These are phyloP conservation scores for Aureobasidium sp. DNA, from an alignment of 2,329 filamentous ascomycete species.

Conservation along the genomic window DNA sequence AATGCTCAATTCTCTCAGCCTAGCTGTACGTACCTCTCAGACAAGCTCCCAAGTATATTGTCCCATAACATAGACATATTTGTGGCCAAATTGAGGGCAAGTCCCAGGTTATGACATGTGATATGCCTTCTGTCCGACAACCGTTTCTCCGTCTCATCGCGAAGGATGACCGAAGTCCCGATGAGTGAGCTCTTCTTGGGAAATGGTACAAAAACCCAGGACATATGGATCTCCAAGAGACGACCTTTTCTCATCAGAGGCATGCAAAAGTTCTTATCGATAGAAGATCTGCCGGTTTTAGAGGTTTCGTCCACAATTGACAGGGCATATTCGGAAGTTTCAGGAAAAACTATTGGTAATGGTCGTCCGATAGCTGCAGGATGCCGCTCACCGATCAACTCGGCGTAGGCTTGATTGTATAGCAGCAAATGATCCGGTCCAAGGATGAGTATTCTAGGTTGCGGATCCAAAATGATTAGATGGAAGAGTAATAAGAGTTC, in stretches of 20 bases:
- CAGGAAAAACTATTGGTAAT: background rate
- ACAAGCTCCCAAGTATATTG: background rate
- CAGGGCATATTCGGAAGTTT: background rate
- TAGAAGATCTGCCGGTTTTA: background rate
- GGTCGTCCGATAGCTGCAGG: conserved; percentile 6
- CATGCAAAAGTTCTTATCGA: background rate
- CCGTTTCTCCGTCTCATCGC: conserved; percentile 10
- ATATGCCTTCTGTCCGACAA: conserved; percentile 6
- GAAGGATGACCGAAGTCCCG: conserved; percentile 8
- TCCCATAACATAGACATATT: conserved; percentile 13
- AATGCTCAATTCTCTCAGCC: too few relatives aligned
- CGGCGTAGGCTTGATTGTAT: conserved; percentile 14
- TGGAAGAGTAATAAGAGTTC: conserved; percentile 13
- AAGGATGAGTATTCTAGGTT: conserved; percentile 12
- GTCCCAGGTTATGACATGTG: background rate
- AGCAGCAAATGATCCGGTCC: conserved; percentile 11
- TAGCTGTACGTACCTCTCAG: background rate
- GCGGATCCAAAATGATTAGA: conserved; percentile 14
- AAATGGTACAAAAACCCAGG: conserved; percentile 12
- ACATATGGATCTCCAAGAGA: conserved; percentile 12
- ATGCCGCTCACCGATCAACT: conserved; percentile 10
- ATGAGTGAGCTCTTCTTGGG: background rate
- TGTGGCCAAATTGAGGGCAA: background rate
- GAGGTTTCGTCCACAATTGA: background rate
- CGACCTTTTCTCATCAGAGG: background rate